Evolutionary conservation across 257 asterid species (phyloP), one percentile per base, ranked within the genome.

Genomic region (Perilla frutescens): DNA sequence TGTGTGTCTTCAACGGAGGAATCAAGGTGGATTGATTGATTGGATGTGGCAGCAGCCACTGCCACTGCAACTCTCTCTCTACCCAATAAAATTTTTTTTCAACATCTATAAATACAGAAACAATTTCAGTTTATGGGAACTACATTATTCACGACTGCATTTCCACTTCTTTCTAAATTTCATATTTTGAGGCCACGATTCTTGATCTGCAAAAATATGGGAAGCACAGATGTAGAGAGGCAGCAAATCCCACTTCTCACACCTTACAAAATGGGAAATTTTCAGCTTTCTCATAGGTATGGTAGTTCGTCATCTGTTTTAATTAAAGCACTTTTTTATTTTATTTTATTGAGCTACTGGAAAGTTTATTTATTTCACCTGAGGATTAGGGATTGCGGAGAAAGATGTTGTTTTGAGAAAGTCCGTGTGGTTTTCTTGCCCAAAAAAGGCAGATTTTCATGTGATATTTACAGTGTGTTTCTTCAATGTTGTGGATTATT

Each of bases 221-320:
- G 62, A 37, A 79, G 44, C 72, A 70, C 70, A 31, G 50, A n/a
- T 34, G 78, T 66, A n/a, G 76, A 70, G 63, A 69, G 77, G 80
- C 75, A 69, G 49, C 81, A 62, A 34, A 73, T 80, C 56, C 88
- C 91, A 44, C 84, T 87, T 53, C 78, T 82, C 63, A 84, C 89
- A 0, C 86, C 87, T n/a, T 84, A 80, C 45, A 62, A 82, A 79
- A 48, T 87, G 84, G 87, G 89, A 4, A 76, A 37, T 0, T 87
- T 82, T 72, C 86, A 72, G 57, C 87, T 80, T 48, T 80, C 89
- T 78, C 87, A 82, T 29, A 82, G 89, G 91, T 87, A 78, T 29
- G 26, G 26, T 20, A 20, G 26, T 20, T 20, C 26, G 26, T 20
- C 26, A 20, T 20, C 26, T 20, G 26, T n/a, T 32, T 32, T 4